Base-by-base conservation (phyloP, 2,329 filamentous ascomycete genomes). In the Talaromyces marneffei region DNA sequence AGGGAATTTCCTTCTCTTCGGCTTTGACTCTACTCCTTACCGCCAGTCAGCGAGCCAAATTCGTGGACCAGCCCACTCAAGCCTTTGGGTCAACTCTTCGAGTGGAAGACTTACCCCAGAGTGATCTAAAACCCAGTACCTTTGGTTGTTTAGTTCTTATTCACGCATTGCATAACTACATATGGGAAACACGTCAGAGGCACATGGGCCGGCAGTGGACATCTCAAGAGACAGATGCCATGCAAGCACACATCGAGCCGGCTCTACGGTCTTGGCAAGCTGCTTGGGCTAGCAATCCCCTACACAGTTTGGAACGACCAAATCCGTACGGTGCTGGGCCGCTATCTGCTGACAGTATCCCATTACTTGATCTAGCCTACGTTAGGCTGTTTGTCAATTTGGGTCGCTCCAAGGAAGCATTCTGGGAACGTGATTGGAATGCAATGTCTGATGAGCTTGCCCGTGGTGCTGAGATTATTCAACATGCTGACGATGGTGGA, bases 151-250 rank as follows among this genome's bases (percentile, higher is more conserved):
- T 97, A 31, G 84, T 97, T 5, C 78, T 99, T 65, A 97, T 97
- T 72, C 93, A 96, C 71, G 92, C 94, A 3, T 81, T 97, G 25
- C 94, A 97, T 77, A 97, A 97, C 68, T 97, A 96, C 74, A 97
- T 97, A 48, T 97, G 94, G 94, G 93, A 97, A 76, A 97, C 92
- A 0, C 84, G 93, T 25, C 92, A 96, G 75, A 83, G 92, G 57
- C 92, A 97, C 68, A 88, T 92, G 68, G 92, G 90, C 67, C 88
- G 91, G 64, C 82, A 91, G 54, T 97, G 93, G 93, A 96, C 92
- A 1, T 86, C 88, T 35, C 88, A 93, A 66, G 93, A 97, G 75
- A 96, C 91, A 0, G 92, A 97, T 67, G 91, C 92, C 65, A 96
- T 97, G 92, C 92, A 97, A 72, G 85, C 89, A 1, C 92, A 96